Evolutionary conservation across 305 asterid genomes (phyloP).

Genomic region (Fraxinus angustifolia): DNA sequence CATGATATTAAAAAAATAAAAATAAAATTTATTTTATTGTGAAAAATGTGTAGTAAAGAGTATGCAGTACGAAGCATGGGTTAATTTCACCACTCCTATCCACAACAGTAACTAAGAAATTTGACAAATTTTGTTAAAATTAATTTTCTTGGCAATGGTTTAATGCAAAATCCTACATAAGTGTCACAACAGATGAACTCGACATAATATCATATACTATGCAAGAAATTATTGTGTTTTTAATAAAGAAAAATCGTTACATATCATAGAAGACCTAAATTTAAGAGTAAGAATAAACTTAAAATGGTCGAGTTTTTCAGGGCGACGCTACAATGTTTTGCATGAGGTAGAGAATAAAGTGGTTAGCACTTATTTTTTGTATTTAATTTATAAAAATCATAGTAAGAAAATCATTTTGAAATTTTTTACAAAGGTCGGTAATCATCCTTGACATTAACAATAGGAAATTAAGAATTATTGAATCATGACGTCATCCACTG

Average conservation of each 20-base stretch:
- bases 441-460: background rate
- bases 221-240: background rate
- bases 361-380: background rate
- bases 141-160: too few species aligned
- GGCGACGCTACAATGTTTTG: background rate
- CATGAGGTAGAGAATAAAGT: background rate
- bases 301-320: too few species aligned
- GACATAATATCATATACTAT: background rate
- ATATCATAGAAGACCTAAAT: too few species aligned
- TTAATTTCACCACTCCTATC: background rate
- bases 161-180: background rate
- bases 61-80: too few species aligned
- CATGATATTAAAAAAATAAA: background rate
- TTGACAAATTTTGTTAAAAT: background rate
- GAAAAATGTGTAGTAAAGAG: background rate
- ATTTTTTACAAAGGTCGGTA: too few species aligned
- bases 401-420: too few species aligned
- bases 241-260: too few species aligned
- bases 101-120: background rate
- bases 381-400: too few species aligned
- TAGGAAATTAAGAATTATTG: constrained; percentile 26
- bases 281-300: too few species aligned
- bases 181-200: background rate
- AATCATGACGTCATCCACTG: background rate
- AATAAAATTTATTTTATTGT: too few species aligned